A percentile compares a stretch with the other conserved stretches of the same genome.
These are phyloP conservation scores for Thelephora ganbajun DNA, from an alignment of 768 basidiomycete genomes.

Conservation along the genomic window DNA sequence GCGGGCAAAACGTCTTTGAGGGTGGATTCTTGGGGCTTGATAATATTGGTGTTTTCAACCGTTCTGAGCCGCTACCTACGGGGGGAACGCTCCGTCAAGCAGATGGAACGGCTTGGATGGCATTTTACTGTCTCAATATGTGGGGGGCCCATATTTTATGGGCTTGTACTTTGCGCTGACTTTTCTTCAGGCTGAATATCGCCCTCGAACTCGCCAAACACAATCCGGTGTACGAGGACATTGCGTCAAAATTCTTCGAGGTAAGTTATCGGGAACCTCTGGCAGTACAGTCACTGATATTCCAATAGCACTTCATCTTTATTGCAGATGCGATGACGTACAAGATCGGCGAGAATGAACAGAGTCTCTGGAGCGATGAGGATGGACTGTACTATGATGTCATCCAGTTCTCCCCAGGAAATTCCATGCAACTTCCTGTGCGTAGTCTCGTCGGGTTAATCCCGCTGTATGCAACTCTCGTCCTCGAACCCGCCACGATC, in stretches of 20 bases:
- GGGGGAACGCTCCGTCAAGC: slow-evolving; percentile 91
- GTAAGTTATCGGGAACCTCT: slow-evolving; percentile 19
- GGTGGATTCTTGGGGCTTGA: slow-evolving; percentile 97
- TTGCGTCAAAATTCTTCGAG: slow-evolving; percentile 96
- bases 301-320: slow-evolving; percentile 80
- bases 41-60: slow-evolving; percentile 97
- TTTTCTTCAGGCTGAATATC: slow-evolving; percentile 71
- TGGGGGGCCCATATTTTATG: slow-evolving; percentile 19
- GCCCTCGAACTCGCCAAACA: slow-evolving; percentile 96
- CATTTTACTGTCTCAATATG: slow-evolving; percentile 97
- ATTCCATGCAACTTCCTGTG: slow-evolving; percentile 84
- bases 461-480: slow-evolving; percentile 88
- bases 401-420: slow-evolving; percentile 71
- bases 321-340: slow-evolving; percentile 99
- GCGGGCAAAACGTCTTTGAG: slow-evolving; percentile 93
- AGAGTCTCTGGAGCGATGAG: slow-evolving; percentile 87
- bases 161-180: background rate
- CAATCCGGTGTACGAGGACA: slow-evolving; percentile 95
- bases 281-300: slow-evolving; percentile 1
- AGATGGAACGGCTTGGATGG: slow-evolving; percentile 99
- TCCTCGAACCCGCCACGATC: slow-evolving; percentile 79
- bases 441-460: slow-evolving; percentile 96
- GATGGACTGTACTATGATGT: slow-evolving; percentile 99
- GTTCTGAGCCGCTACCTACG: slow-evolving; percentile 91
- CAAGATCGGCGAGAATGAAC: slow-evolving; percentile 59